Conservation (phyloP, 2,329 filamentous ascomycete genomes). For the Diaporthe destruens region DNA sequence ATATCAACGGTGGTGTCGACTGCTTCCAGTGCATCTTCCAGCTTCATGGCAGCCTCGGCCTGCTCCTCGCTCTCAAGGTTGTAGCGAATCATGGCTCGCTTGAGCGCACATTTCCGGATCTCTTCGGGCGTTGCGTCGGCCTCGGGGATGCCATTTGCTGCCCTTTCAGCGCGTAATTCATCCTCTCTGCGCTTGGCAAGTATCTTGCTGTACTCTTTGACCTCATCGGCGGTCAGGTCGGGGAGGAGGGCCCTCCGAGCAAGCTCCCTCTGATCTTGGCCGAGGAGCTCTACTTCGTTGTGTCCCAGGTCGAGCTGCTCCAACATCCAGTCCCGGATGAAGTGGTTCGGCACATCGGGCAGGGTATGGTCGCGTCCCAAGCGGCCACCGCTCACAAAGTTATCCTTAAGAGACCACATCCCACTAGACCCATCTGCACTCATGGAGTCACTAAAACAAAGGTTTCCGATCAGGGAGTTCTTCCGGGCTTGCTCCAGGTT, state of each 20-base stretch:
- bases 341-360: constrained; percentile 26
- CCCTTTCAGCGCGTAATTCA: background rate
- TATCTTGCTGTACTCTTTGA: background rate
- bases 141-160: constrained; percentile 1
- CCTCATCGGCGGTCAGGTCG: constrained; percentile 3
- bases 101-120: background rate
- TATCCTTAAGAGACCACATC: background rate
- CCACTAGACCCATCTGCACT: background rate
- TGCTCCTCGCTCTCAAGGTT: background rate
- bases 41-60: background rate
- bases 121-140: background rate
- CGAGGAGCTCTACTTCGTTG: background rate
- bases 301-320: background rate
- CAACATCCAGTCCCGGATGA: background rate
- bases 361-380: constrained; percentile 21
- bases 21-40: background rate
- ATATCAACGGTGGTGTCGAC: constrained; percentile 9
- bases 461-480: background rate
- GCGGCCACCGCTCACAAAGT: background rate
- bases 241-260: background rate
- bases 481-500: background rate
- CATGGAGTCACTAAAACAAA: background rate
- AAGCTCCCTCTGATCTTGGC: background rate
- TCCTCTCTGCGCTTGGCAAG: constrained; percentile 11
- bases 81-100: background rate